Conservation (phyloP, 2,329 filamentous ascomycete species). For the Trichoderma koningii region DNA sequence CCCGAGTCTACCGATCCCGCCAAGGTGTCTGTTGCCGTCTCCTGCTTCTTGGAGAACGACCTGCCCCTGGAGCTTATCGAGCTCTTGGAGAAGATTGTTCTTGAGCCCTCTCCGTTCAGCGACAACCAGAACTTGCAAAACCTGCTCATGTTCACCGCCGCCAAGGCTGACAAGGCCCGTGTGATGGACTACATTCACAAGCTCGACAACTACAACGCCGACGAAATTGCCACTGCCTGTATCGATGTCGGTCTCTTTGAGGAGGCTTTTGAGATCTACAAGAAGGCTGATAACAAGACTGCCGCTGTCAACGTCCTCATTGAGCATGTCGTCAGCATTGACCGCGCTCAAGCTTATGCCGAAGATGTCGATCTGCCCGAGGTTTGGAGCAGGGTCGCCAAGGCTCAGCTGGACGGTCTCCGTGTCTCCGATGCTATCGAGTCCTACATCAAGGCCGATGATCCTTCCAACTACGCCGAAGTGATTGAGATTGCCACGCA, state of each 20-base stretch:
- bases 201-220: slow-evolving; percentile 83
- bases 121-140: slow-evolving; percentile 98
- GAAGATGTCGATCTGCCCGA: slow-evolving; percentile 92
- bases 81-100: slow-evolving; percentile 95
- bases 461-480: slow-evolving; percentile 90
- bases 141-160: slow-evolving; percentile 91
- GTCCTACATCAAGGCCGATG: slow-evolving; percentile 93
- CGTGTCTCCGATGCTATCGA: slow-evolving; percentile 91
- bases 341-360: slow-evolving; percentile 92
- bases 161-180: slow-evolving; percentile 91
- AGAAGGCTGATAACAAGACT: slow-evolving; percentile 90
- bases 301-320: slow-evolving; percentile 90
- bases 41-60: slow-evolving; percentile 88
- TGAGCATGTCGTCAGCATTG: slow-evolving; percentile 96
- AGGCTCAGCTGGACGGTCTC: slow-evolving; percentile 94
- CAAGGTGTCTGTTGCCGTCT: slow-evolving; percentile 92
- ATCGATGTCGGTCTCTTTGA: slow-evolving; percentile 94
- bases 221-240: slow-evolving; percentile 90
- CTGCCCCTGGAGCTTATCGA: slow-evolving; percentile 94
- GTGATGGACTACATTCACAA: slow-evolving; percentile 96
- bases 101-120: slow-evolving; percentile 98
- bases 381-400: slow-evolving; percentile 98
- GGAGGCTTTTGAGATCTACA: slow-evolving; percentile 97
- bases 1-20: slow-evolving; percentile 89
- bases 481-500: slow-evolving; percentile 95